Conservation (phyloP, 83 land plant genomes). For the Diphasiastrum complanatum region DNA sequence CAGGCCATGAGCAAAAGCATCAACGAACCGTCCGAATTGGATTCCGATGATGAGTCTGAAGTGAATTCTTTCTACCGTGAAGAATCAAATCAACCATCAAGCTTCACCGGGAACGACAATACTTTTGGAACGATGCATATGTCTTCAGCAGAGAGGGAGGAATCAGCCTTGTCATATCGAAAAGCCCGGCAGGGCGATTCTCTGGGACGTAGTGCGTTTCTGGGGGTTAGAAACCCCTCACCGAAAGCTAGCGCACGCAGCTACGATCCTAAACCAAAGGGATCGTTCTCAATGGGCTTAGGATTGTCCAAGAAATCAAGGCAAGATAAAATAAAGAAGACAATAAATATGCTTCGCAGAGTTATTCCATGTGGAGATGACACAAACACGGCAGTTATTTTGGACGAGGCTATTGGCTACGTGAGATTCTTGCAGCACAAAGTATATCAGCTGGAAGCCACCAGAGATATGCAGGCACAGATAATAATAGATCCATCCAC, state of each 20-base stretch:
- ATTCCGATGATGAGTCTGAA: no score
- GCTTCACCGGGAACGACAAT: no score
- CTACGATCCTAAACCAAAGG: not conserved
- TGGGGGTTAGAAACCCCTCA: slow-evolving; percentile 1
- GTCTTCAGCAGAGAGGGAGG: no score
- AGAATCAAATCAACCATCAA: no score
- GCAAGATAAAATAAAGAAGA: slow-evolving; percentile 33
- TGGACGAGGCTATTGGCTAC: slow-evolving; percentile 54
- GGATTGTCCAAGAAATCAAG: slow-evolving; percentile 19
- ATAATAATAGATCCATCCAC: no score
- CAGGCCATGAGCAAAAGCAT: not conserved
- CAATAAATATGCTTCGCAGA: slow-evolving; percentile 38
- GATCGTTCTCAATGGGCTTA: not conserved
- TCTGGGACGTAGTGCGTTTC: no score
- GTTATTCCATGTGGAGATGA: slow-evolving; percentile 45
- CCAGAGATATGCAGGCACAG: no score
- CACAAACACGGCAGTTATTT: slow-evolving; percentile 43
- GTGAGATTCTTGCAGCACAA: slow-evolving; percentile 51
- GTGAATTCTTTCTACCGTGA: no score
- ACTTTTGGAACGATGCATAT: no score
- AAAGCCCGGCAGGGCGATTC: no score
- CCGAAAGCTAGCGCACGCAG: not conserved
- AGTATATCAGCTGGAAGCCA: slow-evolving; percentile 44
- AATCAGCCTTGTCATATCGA: no score
- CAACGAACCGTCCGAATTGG: no score